Base-by-base conservation (phyloP, 1,284 basidiomycete species). In the Melampsora americana region DNA sequence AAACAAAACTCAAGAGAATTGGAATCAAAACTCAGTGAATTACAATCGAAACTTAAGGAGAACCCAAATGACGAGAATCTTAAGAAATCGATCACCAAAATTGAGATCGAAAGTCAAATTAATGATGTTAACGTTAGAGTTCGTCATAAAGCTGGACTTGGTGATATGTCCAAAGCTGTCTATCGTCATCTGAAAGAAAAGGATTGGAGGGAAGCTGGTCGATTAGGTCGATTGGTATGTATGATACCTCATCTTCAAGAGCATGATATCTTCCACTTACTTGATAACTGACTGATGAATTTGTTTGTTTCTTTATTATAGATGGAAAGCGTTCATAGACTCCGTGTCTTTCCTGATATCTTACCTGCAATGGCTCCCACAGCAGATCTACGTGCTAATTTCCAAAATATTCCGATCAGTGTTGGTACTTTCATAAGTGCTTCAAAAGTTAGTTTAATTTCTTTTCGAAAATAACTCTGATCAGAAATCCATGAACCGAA, bases 301-400 rank as follows among this genome's bases (percentile, higher is more conserved):
- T 39, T 28, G 6, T 69, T 44, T 39, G n/a, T 62, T 28, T 32
- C 28, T 42, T 44, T 18, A 20, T 60, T 62, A 46, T 80, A 93
- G 89, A 96, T 96, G 92, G 92, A 97, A 83, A 90, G 94, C 80
- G 83, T 95, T 64, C 86, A 91, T 80, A 90, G 93, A 84, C 93
- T 97, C 92, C 85, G 90, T 69, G 89, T 98, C 69, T 86, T 96
- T 3, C 95, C 95, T 0, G 95, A 98, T 82, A 84, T 95, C 1
- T 82, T 97, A 7, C 88, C 92, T 0, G 85, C 85, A 44, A 83
- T 95, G 23, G 87, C 87, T 67, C 92, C 93, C 0, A 87, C 87
- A 11, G 82, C 91, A 28, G 91, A 95, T 81, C 83, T 79, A 74
- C 62, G 80, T 79, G 80, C 82, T 44, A 85, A 84, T 78, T 82